Conservation (phyloP, 2,329 filamentous ascomycete genomes). For the Xylariales sp. region DNA sequence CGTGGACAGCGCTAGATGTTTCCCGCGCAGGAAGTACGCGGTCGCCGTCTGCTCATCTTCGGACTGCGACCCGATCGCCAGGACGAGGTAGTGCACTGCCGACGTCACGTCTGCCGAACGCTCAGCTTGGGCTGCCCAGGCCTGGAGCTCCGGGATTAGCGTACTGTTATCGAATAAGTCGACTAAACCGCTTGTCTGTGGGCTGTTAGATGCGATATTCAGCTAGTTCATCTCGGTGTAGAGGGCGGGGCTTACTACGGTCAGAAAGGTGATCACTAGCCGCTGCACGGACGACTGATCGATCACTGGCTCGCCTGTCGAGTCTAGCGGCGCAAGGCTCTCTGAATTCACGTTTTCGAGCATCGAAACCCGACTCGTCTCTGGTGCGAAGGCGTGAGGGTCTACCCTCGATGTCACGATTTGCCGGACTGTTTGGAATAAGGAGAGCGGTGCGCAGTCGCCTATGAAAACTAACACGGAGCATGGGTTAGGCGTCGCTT, state of each 20-base stretch:
- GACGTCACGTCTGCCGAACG: conserved; percentile 54
- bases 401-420: conserved; percentile 63
- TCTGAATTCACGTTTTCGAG: conserved; percentile 59
- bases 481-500: neutral
- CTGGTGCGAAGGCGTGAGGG: conserved; percentile 62
- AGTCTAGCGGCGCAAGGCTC: conserved; percentile 29
- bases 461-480: conserved; percentile 60
- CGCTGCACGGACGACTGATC: conserved; percentile 31
- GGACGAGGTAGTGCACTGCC: conserved; percentile 61
- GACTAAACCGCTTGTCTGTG: conserved; percentile 57
- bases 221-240: neutral
- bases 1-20: conserved; percentile 57
- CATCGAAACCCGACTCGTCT: conserved; percentile 62
- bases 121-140: conserved; percentile 55
- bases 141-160: conserved; percentile 55
- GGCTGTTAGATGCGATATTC: conserved; percentile 16
- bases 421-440: conserved; percentile 66
- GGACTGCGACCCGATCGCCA: conserved; percentile 62
- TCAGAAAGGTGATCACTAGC: conserved; percentile 43
- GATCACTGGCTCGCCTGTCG: conserved; percentile 41
- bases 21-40: conserved; percentile 63
- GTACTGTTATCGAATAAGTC: conserved; percentile 60
- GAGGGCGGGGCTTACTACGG: conserved; percentile 42
- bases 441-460: conserved; percentile 66
- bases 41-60: conserved; percentile 56